Evolutionary conservation across 2,329 filamentous ascomycete species (phyloP).

Genomic region (Exophiala xenobiotica): DNA sequence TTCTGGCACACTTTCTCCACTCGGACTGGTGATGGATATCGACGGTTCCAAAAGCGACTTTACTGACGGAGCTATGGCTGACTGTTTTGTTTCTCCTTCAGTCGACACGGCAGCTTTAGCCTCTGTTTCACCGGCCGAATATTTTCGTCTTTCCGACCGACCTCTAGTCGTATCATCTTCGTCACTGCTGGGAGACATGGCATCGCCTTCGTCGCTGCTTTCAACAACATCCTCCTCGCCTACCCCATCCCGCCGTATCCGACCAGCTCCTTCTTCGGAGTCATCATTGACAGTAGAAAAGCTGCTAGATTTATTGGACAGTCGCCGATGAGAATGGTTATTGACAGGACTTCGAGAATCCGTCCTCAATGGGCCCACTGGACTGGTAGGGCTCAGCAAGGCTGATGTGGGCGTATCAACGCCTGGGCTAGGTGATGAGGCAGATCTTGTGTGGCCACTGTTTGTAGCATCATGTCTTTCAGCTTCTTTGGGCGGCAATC

Average conservation of each 20-base stretch:
- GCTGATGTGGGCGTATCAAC: slow-evolving; percentile 9
- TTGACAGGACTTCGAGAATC: slow-evolving; percentile 17
- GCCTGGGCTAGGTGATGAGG: slow-evolving; percentile 30
- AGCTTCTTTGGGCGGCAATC: slow-evolving; percentile 10
- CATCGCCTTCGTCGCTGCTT: slow-evolving; percentile 37
- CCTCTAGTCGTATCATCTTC: slow-evolving; percentile 37
- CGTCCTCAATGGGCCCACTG: slow-evolving; percentile 9
- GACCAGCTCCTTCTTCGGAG: slow-evolving; percentile 51
- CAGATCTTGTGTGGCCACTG: slow-evolving; percentile 42
- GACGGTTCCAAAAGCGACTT: slow-evolving; percentile 32
- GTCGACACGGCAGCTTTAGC: slow-evolving; percentile 13
- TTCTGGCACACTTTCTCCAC: slow-evolving; percentile 38
- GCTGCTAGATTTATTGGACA: slow-evolving; percentile 35
- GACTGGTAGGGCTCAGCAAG: slow-evolving; percentile 13
- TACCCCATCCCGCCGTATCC: slow-evolving; percentile 66
- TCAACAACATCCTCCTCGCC: slow-evolving; percentile 57
- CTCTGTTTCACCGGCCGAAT: slow-evolving; percentile 38
- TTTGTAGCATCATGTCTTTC: slow-evolving; percentile 37
- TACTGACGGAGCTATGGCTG: slow-evolving; percentile 17
- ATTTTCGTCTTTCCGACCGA: slow-evolving; percentile 38
- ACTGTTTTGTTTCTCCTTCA: slow-evolving; percentile 16
- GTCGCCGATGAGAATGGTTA: slow-evolving; percentile 19
- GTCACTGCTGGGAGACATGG: slow-evolving; percentile 29
- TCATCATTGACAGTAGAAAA: slow-evolving; percentile 33
- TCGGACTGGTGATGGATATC: slow-evolving; percentile 32